phyloP scores from a whole-genome alignment of 495 filamentous ascomycete genomes.

The Staphylotrichum longicolle region DNA sequence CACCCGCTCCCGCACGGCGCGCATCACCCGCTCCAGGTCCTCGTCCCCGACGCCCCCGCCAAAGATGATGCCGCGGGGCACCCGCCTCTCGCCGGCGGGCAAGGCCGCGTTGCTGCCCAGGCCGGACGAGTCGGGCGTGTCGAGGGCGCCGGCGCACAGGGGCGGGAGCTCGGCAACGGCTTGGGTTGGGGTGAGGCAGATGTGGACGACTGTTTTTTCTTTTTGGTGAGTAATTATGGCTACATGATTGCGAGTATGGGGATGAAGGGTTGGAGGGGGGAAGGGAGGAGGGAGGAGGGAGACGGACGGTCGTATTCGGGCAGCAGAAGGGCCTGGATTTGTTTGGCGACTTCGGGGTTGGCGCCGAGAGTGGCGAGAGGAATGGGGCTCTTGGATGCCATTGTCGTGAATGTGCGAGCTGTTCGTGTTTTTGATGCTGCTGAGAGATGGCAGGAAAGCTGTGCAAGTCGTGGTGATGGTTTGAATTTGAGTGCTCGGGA shows the following conservation, averaged over 20 bases:
- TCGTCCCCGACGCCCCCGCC: constrained; percentile 29
- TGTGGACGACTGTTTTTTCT: constrained; percentile 29
- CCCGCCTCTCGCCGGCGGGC: constrained; percentile 17
- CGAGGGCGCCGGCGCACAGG: constrained; percentile 24
- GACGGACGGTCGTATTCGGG: constrained; percentile 33
- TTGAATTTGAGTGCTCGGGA: background rate
- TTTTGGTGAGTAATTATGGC: background rate
- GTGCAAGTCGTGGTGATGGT: too few species aligned
- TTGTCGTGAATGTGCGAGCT: constrained; percentile 2
- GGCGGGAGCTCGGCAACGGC: constrained; percentile 29
- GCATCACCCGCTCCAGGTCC: constrained; percentile 21
- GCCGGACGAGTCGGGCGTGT: constrained; percentile 12
- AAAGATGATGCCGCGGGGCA: constrained; percentile 32
- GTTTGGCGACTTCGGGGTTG: constrained; percentile 27
- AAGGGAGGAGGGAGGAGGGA: background rate
- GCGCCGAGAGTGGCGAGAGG: constrained; percentile 32
- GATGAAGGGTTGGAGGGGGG: too few species aligned
- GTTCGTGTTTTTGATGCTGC: background rate
- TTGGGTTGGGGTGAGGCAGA: constrained; percentile 19
- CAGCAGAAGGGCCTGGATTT: constrained; percentile 24
- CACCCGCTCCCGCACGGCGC: constrained; percentile 11
- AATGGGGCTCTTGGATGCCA: constrained; percentile 18
- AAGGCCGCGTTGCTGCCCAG: constrained; percentile 30
- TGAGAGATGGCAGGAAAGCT: background rate
- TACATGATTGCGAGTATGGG: too few species aligned